These are phyloP conservation scores for Cryptosporidium baileyi DNA, from an alignment of 169 alveolate species.

Conservation along the genomic window DNA sequence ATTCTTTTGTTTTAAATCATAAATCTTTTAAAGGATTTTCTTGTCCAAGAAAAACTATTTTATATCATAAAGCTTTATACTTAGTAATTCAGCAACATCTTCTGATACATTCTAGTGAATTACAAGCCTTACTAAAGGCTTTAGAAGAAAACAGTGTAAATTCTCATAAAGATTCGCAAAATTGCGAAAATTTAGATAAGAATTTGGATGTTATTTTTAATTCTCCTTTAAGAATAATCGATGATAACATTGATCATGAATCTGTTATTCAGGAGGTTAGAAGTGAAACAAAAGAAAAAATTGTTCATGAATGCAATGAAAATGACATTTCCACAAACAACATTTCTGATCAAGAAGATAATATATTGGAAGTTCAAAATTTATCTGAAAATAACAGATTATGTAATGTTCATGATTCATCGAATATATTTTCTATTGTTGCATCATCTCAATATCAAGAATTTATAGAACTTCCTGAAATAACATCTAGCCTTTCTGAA, in stretches of 20 bases:
- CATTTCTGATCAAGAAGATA: background rate
- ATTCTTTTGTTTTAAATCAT: background rate
- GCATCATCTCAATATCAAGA: slow-evolving; percentile 42
- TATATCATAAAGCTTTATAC: slow-evolving; percentile 43
- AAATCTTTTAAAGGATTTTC: background rate
- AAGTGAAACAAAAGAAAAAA: background rate
- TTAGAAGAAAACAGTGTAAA: background rate
- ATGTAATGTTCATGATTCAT: slow-evolving; percentile 7
- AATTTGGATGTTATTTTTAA: too few species aligned
- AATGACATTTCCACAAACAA: background rate
- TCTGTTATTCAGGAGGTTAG: background rate
- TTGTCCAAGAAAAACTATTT: background rate
- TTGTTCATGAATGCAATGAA: too few species aligned
- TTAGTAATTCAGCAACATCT: slow-evolving; percentile 46
- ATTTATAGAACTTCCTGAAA: slow-evolving; percentile 50
- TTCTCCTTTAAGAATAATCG: too few species aligned
- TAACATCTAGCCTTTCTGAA: slow-evolving; percentile 14
- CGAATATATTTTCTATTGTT: slow-evolving; percentile 19
- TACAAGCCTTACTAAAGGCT: slow-evolving; percentile 3
- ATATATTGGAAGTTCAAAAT: slow-evolving; percentile 2
- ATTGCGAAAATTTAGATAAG: too few species aligned
- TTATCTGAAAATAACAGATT: background rate
- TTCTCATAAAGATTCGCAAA: too few species aligned
- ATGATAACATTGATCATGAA: too few species aligned
- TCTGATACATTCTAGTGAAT: slow-evolving; percentile 14